Evolutionary conservation across 495 filamentous ascomycete genomes (phyloP).

Genomic region (Tuber umbilicatum): DNA sequence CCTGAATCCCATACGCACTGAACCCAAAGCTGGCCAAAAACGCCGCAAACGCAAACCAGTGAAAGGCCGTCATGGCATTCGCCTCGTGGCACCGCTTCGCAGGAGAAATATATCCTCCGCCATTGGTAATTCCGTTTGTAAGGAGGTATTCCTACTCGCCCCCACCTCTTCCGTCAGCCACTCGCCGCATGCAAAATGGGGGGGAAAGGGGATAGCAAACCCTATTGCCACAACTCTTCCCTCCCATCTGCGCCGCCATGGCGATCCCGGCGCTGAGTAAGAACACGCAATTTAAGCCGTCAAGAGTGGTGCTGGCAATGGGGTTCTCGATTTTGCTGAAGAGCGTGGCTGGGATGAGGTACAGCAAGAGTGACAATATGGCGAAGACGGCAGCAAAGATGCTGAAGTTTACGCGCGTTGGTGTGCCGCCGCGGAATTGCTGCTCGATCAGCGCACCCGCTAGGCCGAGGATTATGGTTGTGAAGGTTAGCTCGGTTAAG

Average conservation of each 20-base stretch:
- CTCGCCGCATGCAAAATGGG: background rate
- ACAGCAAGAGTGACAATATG: slow-evolving; percentile 22
- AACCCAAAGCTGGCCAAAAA: slow-evolving; percentile 26
- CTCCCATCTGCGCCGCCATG: slow-evolving; percentile 31
- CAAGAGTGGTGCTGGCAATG: slow-evolving; percentile 17
- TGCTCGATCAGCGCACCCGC: slow-evolving; percentile 35
- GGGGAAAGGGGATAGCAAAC: slow-evolving; percentile 6
- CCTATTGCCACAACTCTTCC: slow-evolving; percentile 13
- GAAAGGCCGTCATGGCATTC: slow-evolving; percentile 38
- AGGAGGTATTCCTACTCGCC: slow-evolving; percentile 16
- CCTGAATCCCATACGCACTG: slow-evolving; percentile 17
- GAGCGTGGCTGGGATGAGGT: slow-evolving; percentile 32
- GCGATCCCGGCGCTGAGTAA: slow-evolving; percentile 38
- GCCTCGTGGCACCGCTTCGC: slow-evolving; percentile 35
- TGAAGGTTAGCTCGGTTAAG: slow-evolving; percentile 25
- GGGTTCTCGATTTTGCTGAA: slow-evolving; percentile 24
- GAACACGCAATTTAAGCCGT: slow-evolving; percentile 33
- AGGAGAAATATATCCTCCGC: slow-evolving; percentile 28
- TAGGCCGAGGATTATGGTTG: slow-evolving; percentile 30
- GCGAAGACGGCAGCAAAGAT: slow-evolving; percentile 35
- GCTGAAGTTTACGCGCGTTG: slow-evolving; percentile 38
- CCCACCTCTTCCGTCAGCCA: background rate
- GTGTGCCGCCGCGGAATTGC: slow-evolving; percentile 34
- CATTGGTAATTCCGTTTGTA: slow-evolving; percentile 34
- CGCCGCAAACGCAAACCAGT: slow-evolving; percentile 37